phyloP scores from a whole-genome alignment of 2,329 filamentous ascomycete genomes.

The Epichloe bromicola region DNA sequence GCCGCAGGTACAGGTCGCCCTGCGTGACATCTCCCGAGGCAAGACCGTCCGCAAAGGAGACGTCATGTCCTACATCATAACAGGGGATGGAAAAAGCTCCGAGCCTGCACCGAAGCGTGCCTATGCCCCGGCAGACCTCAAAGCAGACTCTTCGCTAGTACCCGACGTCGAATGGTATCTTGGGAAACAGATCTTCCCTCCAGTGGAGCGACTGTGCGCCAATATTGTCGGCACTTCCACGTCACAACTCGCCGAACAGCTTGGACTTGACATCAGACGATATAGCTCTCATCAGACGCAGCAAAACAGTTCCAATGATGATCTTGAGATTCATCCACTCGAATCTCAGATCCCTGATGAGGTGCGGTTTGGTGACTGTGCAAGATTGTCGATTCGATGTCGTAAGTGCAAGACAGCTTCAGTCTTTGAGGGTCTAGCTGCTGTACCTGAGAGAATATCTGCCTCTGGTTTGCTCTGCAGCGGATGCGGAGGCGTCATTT shows the following conservation, averaged over 20 bases:
- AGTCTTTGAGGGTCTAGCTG: constrained; percentile 62
- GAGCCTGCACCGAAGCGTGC: constrained; percentile 78
- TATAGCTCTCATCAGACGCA: constrained; percentile 45
- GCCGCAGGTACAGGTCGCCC: constrained; percentile 92
- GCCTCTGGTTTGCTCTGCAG: constrained; percentile 65
- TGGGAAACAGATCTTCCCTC: constrained; percentile 95
- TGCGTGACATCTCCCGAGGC: constrained; percentile 75
- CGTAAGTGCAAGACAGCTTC: constrained; percentile 62
- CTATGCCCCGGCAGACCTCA: constrained; percentile 72
- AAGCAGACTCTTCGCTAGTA: constrained; percentile 58
- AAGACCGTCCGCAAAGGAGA: constrained; percentile 86
- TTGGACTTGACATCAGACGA: constrained; percentile 80
- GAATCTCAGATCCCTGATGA: constrained; percentile 91
- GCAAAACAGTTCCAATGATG: constrained; percentile 39
- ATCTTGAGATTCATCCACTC: constrained; percentile 72
- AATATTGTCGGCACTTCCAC: constrained; percentile 91
- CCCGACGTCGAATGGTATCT: constrained; percentile 98
- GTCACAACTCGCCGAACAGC: constrained; percentile 77
- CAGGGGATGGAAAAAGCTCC: constrained; percentile 51
- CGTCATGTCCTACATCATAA: constrained; percentile 93
- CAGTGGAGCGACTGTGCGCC: constrained; percentile 92
- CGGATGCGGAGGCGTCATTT: constrained; percentile 51
- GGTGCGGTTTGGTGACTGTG: constrained; percentile 74
- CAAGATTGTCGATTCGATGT: constrained; percentile 66
- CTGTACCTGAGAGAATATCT: constrained; percentile 46